Base-by-base conservation (phyloP, 2,329 filamentous ascomycete genomes). In the Xylariaceae sp. region DNA sequence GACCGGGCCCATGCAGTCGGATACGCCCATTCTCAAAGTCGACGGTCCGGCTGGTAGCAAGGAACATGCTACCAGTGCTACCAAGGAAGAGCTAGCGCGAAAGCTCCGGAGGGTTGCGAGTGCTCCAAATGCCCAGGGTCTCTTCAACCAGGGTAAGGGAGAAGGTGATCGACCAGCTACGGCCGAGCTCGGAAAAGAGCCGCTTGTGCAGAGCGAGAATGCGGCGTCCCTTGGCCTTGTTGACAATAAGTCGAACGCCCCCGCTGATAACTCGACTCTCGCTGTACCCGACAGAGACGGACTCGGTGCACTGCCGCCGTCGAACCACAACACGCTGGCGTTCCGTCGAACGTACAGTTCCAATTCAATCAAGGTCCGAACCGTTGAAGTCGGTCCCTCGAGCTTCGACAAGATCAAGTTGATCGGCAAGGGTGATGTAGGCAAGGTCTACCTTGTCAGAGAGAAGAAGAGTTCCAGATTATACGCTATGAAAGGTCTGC, bases 381-480 rank as follows among this genome's bases (percentile, higher is more conserved):
- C 96, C 73, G 94, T 99, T 52, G 94, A 99, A 76, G 94, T 99
- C 42, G 90, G 92, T 0, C 94, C 94, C 0, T 82, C 89, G 63
- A 97, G 93, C 73, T 99, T 99, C 70, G 94, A 99, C 81, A 99
- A 99, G 84, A 97, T 99, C 76, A 99, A 99, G 76, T 82, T 99
- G 76, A 97, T 99, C 71, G 94, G 94, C 58, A 99, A 99, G 78
- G 94, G 94, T 60, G 94, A 99, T 75, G 94, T 99, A 23, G 94
- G 94, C 63, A 99, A 99, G 78, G 94, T 99, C 1, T 99, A 99
- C 73, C 79, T 99, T 67, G 94, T 99, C 55, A 85, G 92, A 67
- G 94, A 99, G 76, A 99, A 99, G 85, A 97, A 97, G 83, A 96
- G 92, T 70, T 88, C 87, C 68, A 84, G 94, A 66, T 78, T 99